phyloP scores from a whole-genome alignment of 2,329 filamentous ascomycete genomes.

The Thielaviopsis cerberus region DNA sequence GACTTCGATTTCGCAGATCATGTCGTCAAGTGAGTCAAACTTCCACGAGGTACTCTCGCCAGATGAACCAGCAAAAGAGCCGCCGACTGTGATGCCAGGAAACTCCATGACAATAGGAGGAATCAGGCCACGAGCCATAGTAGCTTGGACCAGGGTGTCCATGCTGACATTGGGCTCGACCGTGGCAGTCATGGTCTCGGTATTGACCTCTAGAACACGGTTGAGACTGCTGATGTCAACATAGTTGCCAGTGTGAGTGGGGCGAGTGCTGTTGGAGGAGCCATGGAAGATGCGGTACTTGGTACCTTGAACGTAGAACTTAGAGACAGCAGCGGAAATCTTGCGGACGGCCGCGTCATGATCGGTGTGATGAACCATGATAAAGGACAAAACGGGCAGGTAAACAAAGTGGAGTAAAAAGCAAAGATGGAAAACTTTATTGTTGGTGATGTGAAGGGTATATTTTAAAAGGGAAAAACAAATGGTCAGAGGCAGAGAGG shows the following conservation, averaged over 20 bases:
- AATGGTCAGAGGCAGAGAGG: too few relatives aligned
- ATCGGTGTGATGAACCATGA: conserved; percentile 15
- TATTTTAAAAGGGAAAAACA: neutral
- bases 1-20: conserved; percentile 43
- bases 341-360: conserved; percentile 26
- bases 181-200: conserved; percentile 32
- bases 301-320: conserved; percentile 25
- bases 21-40: conserved; percentile 46
- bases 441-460: too few relatives aligned
- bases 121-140: conserved; percentile 35
- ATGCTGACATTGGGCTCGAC: conserved; percentile 55
- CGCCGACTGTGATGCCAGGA: conserved; percentile 52
- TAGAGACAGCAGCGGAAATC: conserved; percentile 25
- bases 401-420: conserved; percentile 14
- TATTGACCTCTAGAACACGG: conserved; percentile 43
- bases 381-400: neutral
- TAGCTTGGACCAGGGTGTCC: conserved; percentile 41
- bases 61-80: conserved; percentile 47
- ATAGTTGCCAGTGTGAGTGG: conserved; percentile 31
- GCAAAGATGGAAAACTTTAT: conserved; percentile 5
- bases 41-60: conserved; percentile 52
- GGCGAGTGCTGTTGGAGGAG: conserved; percentile 56
- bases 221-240: conserved; percentile 49
- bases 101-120: conserved; percentile 55
- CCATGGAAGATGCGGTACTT: conserved; percentile 63